A percentile compares a stretch with the other conserved stretches of the same genome.
These are phyloP conservation scores for Tothia fuscella DNA, from an alignment of 2,329 filamentous ascomycete genomes.

Conservation along the genomic window DNA sequence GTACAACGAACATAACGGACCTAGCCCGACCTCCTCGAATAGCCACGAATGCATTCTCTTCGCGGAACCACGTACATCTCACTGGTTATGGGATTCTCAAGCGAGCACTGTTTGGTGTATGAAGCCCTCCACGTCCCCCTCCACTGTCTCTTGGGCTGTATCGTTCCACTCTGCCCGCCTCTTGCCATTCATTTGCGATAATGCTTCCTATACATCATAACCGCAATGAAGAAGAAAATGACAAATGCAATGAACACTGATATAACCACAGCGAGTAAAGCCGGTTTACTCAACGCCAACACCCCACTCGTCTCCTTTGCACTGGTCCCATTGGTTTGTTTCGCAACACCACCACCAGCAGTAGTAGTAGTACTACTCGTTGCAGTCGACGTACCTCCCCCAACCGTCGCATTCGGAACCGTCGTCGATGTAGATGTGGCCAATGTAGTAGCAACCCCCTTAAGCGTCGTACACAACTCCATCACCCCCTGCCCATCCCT, in stretches of 20 bases:
- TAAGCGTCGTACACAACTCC: background rate
- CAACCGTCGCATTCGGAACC: background rate
- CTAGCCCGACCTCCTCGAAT: too few species aligned
- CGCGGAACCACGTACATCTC: too few species aligned
- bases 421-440: background rate
- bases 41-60: too few species aligned
- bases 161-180: too few species aligned
- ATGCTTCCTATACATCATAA: slow-evolving; percentile 1
- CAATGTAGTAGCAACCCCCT: slow-evolving; percentile 1
- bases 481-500: background rate
- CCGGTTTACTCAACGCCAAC: slow-evolving; percentile 1
- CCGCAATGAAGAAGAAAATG: background rate
- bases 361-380: background rate
- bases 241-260: background rate
- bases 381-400: background rate
- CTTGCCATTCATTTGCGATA: background rate
- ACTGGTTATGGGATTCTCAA: too few species aligned
- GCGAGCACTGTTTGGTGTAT: too few species aligned
- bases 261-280: slow-evolving; percentile 1
- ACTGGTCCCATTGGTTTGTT: background rate
- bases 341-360: background rate
- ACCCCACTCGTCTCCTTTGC: background rate
- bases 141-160: too few species aligned
- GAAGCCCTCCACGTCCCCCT: too few species aligned
- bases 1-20: too few species aligned